Conservation (phyloP, 2,329 filamentous ascomycete species). For the Aspergillus candidus region DNA sequence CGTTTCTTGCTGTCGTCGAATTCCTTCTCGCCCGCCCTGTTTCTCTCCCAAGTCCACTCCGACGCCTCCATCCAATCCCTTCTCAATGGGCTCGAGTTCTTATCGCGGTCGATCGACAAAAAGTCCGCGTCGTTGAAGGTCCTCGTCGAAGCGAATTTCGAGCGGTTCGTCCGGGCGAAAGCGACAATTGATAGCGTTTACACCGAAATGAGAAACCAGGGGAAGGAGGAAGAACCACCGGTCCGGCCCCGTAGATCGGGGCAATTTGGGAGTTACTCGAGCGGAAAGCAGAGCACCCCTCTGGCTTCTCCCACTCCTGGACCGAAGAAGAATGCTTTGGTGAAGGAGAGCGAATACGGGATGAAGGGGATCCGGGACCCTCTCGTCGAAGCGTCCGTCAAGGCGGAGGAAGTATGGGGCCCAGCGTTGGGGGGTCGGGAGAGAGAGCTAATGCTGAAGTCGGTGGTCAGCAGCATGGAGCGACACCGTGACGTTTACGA, state of each 20-base stretch:
- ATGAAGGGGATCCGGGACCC: constrained; percentile 82
- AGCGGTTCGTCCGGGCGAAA: constrained; percentile 94
- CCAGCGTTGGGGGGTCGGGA: constrained; percentile 86
- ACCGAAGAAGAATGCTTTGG: constrained; percentile 79
- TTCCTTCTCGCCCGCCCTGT: constrained; percentile 85
- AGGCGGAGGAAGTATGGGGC: constrained; percentile 96
- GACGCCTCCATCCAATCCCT: constrained; percentile 76
- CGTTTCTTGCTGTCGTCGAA: constrained; percentile 94
- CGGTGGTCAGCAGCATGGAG: constrained; percentile 68
- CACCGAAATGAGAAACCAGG: constrained; percentile 81
- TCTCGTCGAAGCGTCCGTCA: constrained; percentile 80
- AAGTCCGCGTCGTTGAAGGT: constrained; percentile 96
- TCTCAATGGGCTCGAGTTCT: constrained; percentile 72
- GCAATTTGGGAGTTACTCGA: constrained; percentile 52
- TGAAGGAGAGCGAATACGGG: constrained; percentile 89
- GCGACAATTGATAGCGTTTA: constrained; percentile 98
- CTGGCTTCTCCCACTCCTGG: constrained; percentile 41
- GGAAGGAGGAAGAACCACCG: constrained; percentile 44
- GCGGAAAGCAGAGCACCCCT: constrained; percentile 36
- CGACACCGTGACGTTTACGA: constrained; percentile 77
- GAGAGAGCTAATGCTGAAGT: constrained; percentile 80
- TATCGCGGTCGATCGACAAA: constrained; percentile 90
- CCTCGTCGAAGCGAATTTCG: constrained; percentile 95
- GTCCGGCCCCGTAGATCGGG: constrained; percentile 56
- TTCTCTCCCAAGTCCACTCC: constrained; percentile 86